Percentiles rank a stretch among this genome's conserved stretches.
phyloP scores from a whole-genome alignment of 768 basidiomycete genomes.

The Tephrocybe sp. region DNA sequence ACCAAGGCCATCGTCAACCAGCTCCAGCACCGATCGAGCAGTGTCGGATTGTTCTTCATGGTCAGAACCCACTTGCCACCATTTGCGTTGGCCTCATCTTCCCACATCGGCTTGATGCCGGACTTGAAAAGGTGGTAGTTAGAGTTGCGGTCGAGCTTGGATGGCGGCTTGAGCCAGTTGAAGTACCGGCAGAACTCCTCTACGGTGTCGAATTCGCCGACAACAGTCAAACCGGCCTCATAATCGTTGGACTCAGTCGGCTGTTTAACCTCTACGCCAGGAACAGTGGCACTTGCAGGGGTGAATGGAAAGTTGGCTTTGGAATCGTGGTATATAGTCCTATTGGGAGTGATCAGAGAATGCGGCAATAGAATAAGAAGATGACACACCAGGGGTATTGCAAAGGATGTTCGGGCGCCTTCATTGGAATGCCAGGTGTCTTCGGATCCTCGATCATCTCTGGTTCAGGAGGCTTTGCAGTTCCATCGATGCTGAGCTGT shows the following conservation, averaged over 20 bases:
- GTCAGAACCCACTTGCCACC: conserved; percentile 96
- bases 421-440: conserved; percentile 69
- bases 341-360: conserved; percentile 24
- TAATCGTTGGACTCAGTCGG: conserved; percentile 71
- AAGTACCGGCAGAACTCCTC: conserved; percentile 89
- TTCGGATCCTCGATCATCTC: conserved; percentile 82
- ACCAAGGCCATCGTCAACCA: conserved; percentile 92
- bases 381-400: conserved; percentile 75
- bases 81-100: conserved; percentile 86
- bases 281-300: conserved; percentile 34
- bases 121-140: conserved; percentile 96
- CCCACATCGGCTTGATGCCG: conserved; percentile 97
- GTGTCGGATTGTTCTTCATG: conserved; percentile 77
- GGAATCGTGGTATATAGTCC: conserved; percentile 90
- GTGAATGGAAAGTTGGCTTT: conserved; percentile 70
- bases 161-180: conserved; percentile 93
- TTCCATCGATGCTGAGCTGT: conserved; percentile 61
- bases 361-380: background rate
- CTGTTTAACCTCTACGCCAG: conserved; percentile 31
- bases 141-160: conserved; percentile 81
- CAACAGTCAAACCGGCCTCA: conserved; percentile 80
- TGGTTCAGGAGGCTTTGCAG: conserved; percentile 69
- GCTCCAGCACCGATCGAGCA: conserved; percentile 86
- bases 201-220: conserved; percentile 89
- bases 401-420: conserved; percentile 79